Conservation (phyloP, 306 rosid species). For the Quercus parvula region DNA sequence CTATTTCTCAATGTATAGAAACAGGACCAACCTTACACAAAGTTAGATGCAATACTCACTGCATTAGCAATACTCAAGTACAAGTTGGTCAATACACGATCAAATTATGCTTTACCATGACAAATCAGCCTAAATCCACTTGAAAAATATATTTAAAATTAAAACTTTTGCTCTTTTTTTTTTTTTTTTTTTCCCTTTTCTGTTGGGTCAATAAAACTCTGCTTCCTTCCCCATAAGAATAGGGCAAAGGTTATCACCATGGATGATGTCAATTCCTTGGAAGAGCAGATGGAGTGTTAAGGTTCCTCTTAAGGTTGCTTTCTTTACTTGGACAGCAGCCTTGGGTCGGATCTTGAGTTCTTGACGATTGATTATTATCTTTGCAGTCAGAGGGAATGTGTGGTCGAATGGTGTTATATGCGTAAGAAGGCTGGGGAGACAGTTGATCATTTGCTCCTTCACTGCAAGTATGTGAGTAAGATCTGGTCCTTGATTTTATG, state of each 20-base stretch:
- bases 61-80: not conserved
- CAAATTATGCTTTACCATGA: constrained; percentile 5
- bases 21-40: not conserved
- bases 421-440: too few relatives aligned
- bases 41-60: constrained; percentile 14
- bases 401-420: too few relatives aligned
- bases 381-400: too few relatives aligned
- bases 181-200: too few relatives aligned
- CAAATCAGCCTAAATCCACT: not conserved
- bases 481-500: too few relatives aligned
- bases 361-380: too few relatives aligned
- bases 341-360: too few relatives aligned
- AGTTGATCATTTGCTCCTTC: too few relatives aligned
- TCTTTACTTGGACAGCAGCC: too few relatives aligned
- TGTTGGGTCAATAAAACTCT: not conserved
- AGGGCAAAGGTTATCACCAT: not conserved
- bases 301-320: too few relatives aligned
- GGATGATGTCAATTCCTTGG: not conserved
- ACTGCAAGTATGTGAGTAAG: too few relatives aligned
- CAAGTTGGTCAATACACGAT: not conserved
- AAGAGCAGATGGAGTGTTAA: too few relatives aligned
- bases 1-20: constrained; percentile 11
- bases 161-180: not conserved
- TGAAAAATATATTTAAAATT: not conserved
- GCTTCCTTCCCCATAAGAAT: not conserved